phyloP scores from a whole-genome alignment of 768 basidiomycete species.

The Thelephora ganbajun region DNA sequence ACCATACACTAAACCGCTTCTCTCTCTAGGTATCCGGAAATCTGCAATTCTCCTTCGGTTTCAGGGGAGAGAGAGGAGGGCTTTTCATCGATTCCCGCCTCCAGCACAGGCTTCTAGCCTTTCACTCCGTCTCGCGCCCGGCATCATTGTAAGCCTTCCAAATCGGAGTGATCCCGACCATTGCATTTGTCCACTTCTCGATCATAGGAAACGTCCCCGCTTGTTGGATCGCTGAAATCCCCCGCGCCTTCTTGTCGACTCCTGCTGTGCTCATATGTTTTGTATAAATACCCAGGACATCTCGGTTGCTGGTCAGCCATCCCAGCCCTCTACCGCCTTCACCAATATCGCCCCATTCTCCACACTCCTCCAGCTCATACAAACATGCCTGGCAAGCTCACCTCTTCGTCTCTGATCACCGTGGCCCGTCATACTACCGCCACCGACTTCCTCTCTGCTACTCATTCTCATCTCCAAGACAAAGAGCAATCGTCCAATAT shows the following conservation, averaged over 20 bases:
- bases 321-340: background rate
- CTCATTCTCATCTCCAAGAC: conserved; percentile 26
- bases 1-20: too few relatives aligned
- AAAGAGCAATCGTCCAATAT: conserved; percentile 39
- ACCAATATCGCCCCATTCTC: background rate
- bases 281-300: conserved; percentile 17
- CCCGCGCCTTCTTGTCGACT: background rate
- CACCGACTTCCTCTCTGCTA: conserved; percentile 24
- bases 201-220: too few relatives aligned
- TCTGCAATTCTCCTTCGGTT: too few relatives aligned
- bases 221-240: too few relatives aligned
- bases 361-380: background rate
- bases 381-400: background rate
- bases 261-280: conserved; percentile 1
- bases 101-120: too few relatives aligned
- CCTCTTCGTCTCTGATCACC: conserved; percentile 3
- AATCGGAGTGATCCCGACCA: too few relatives aligned
- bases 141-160: too few relatives aligned
- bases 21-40: too few relatives aligned
- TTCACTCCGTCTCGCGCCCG: too few relatives aligned
- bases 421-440: conserved; percentile 21
- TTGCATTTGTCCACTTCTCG: too few relatives aligned
- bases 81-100: too few relatives aligned
- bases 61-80: too few relatives aligned
- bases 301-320: conserved; percentile 12